These are phyloP conservation scores for Ophiostoma novo-ulmi DNA, from an alignment of 2,329 filamentous ascomycete genomes.

Conservation along the genomic window DNA sequence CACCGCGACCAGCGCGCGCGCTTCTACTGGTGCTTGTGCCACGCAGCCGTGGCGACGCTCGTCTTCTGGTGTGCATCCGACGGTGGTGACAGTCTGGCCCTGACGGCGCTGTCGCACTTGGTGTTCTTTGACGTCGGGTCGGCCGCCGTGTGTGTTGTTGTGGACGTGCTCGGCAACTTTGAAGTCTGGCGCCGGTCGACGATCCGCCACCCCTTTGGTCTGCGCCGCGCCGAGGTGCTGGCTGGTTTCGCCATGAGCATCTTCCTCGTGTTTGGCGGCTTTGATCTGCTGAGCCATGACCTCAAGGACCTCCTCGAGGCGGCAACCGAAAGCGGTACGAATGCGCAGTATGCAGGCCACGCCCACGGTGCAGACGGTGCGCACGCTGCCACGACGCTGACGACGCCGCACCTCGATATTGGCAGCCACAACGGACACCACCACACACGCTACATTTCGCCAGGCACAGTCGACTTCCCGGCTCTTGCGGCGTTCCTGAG, in stretches of 20 bases:
- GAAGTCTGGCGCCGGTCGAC: slow-evolving; percentile 94
- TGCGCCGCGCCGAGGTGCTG: slow-evolving; percentile 88
- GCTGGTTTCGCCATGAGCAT: slow-evolving; percentile 95
- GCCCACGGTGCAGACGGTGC: not conserved
- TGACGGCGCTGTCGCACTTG: slow-evolving; percentile 87
- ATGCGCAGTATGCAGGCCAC: slow-evolving; percentile 54
- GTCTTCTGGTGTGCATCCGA: slow-evolving; percentile 71
- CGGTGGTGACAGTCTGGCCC: slow-evolving; percentile 72
- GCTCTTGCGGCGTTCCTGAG: slow-evolving; percentile 75
- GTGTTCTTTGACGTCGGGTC: slow-evolving; percentile 94
- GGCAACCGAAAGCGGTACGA: slow-evolving; percentile 20
- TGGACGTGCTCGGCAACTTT: slow-evolving; percentile 93
- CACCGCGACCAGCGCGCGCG: slow-evolving; percentile 78
- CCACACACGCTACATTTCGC: slow-evolving; percentile 47
- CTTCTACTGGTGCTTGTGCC: slow-evolving; percentile 84
- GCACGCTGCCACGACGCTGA: slow-evolving; percentile 46
- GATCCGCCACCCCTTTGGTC: slow-evolving; percentile 86
- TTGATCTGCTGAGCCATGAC: slow-evolving; percentile 91
- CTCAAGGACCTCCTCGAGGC: slow-evolving; percentile 84
- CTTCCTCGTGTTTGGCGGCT: slow-evolving; percentile 92
- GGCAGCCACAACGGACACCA: slow-evolving; percentile 47
- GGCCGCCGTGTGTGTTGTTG: slow-evolving; percentile 82
- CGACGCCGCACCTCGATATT: slow-evolving; percentile 47
- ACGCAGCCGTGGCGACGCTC: slow-evolving; percentile 74
- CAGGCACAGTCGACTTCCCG: slow-evolving; percentile 75